Evolutionary conservation across 495 filamentous ascomycete genomes (phyloP).

Genomic region (Haplographium delicatum): DNA sequence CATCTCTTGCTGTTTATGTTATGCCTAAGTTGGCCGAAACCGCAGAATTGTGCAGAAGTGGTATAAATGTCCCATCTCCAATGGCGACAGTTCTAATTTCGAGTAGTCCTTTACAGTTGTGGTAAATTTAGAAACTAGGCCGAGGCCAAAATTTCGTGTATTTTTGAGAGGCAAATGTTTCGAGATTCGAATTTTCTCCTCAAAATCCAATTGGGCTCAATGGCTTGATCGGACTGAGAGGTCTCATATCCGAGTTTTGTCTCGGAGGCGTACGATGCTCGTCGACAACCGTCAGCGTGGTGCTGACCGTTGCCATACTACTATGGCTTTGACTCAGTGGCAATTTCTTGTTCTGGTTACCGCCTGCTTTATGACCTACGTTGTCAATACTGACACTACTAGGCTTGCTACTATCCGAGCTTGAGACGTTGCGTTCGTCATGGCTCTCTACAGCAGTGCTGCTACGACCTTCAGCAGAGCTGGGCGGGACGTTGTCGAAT

Average conservation of each 20-base stretch:
- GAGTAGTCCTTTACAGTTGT: too few relatives aligned
- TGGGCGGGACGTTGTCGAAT: conserved; percentile 40
- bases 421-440: conserved; percentile 59
- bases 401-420: conserved; percentile 58
- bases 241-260: conserved; percentile 32
- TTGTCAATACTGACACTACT: conserved; percentile 17
- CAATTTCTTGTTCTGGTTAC: conserved; percentile 36
- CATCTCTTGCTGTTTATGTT: too few relatives aligned
- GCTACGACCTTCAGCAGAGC: conserved; percentile 17
- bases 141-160: too few relatives aligned
- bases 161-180: too few relatives aligned
- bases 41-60: not conserved
- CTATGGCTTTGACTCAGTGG: conserved; percentile 26
- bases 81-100: too few relatives aligned
- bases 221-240: conserved; percentile 66
- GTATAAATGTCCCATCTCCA: too few relatives aligned
- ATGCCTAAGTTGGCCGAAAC: too few relatives aligned
- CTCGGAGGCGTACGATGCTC: conserved; percentile 30
- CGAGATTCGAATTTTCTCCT: not conserved
- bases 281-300: conserved; percentile 37
- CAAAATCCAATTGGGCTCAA: conserved; percentile 63
- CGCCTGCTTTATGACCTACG: not conserved
- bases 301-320: conserved; percentile 32
- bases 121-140: too few relatives aligned
- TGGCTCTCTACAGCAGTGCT: conserved; percentile 25